Conservation (phyloP, 2,329 filamentous ascomycete species). For the Alternaria sp. region DNA sequence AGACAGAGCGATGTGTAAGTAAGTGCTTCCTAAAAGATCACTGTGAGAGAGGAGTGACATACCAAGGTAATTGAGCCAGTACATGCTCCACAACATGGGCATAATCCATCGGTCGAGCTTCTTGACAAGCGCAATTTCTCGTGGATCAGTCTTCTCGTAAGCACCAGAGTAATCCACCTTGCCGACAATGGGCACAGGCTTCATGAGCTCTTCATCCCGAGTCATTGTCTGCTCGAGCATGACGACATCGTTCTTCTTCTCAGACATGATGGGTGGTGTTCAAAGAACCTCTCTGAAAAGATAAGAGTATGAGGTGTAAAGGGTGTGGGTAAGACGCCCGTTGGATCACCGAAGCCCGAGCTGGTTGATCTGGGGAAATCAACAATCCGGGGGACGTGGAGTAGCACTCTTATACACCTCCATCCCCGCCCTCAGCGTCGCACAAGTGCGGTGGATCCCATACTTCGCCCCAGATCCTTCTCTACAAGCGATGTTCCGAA, state of each 20-base stretch:
- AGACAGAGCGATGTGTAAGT: slow-evolving; percentile 15
- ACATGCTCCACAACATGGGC: slow-evolving; percentile 35
- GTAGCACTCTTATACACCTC: slow-evolving; percentile 29
- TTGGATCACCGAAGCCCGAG: slow-evolving; percentile 24
- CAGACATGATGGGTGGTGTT: slow-evolving; percentile 22
- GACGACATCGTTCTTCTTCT: slow-evolving; percentile 34
- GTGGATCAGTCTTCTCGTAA: slow-evolving; percentile 44
- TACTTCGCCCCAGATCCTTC: slow-evolving; percentile 1
- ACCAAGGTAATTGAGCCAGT: slow-evolving; percentile 20
- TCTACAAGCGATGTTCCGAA: slow-evolving; percentile 18
- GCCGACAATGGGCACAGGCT: slow-evolving; percentile 28
- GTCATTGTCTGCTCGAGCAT: slow-evolving; percentile 37
- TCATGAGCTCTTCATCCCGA: slow-evolving; percentile 27
- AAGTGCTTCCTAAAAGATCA: slow-evolving; percentile 41
- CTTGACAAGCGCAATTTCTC: slow-evolving; percentile 43
- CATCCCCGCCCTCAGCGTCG: background rate
- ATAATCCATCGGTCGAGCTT: slow-evolving; percentile 41
- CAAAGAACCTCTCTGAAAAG: background rate
- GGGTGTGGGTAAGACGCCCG: slow-evolving; percentile 15
- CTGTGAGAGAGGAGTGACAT: slow-evolving; percentile 2
- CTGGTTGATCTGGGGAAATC: slow-evolving; percentile 35
- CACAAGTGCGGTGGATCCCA: background rate
- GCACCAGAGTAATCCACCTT: slow-evolving; percentile 46
- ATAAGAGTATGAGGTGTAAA: background rate
- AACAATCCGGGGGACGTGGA: slow-evolving; percentile 26